phyloP scores from a whole-genome alignment of 768 basidiomycete species.

The Tulasnella sp. region DNA sequence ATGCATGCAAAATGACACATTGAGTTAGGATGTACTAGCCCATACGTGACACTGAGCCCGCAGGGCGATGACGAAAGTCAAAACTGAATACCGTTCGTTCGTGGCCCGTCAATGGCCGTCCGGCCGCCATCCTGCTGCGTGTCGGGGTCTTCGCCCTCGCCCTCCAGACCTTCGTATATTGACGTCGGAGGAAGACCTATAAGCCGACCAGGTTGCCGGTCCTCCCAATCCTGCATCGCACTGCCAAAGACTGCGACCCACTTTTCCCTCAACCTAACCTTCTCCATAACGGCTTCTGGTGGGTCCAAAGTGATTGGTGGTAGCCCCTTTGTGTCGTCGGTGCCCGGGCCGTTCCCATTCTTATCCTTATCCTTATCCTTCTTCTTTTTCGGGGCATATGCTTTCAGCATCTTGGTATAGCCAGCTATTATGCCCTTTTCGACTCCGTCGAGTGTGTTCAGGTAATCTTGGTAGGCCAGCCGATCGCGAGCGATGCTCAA shows the following conservation, averaged over 20 bases:
- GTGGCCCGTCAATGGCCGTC: no score
- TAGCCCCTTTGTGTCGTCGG: slow-evolving; percentile 25
- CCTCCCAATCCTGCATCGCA: slow-evolving; percentile 66
- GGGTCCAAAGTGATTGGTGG: slow-evolving; percentile 38
- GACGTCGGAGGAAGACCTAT: slow-evolving; percentile 69
- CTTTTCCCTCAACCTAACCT: slow-evolving; percentile 63
- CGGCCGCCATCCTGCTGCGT: background rate
- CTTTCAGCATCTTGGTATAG: slow-evolving; percentile 45
- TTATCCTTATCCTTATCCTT: slow-evolving; percentile 27
- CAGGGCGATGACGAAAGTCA: no score
- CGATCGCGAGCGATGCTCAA: slow-evolving; percentile 70
- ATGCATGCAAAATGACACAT: no score
- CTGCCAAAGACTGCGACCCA: slow-evolving; percentile 70
- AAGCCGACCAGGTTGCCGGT: slow-evolving; percentile 50
- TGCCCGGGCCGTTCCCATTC: slow-evolving; percentile 1
- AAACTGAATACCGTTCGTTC: no score
- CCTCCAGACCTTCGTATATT: slow-evolving; percentile 35
- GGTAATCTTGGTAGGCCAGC: slow-evolving; percentile 84
- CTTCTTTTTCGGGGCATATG: slow-evolving; percentile 54
- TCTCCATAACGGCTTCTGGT: slow-evolving; percentile 53
- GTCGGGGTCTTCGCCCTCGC: background rate
- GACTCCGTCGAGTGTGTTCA: slow-evolving; percentile 70
- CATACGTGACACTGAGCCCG: no score
- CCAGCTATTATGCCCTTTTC: slow-evolving; percentile 84
- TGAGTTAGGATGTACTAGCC: no score